These are phyloP conservation scores for Bolboschoenoplectus hybrid DNA, from an alignment of 202 grass and related monocot species.

Conservation along the genomic window DNA sequence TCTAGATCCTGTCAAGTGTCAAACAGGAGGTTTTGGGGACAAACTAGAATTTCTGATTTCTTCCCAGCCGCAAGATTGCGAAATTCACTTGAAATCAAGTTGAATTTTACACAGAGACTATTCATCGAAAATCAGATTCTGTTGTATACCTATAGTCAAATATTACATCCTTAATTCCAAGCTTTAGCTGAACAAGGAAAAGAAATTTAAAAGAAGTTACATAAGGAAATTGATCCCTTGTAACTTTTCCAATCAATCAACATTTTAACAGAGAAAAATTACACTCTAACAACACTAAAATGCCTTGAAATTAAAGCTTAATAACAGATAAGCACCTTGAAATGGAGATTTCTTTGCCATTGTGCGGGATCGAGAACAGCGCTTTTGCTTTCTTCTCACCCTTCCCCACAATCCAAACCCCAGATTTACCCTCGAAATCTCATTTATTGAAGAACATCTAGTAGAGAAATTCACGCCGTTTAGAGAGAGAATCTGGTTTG, in stretches of 20 bases:
- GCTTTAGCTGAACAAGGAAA: not conserved
- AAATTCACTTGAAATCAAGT: not conserved
- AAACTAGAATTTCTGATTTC: not conserved
- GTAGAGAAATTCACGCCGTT: conserved; percentile 39
- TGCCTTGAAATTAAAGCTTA: not conserved
- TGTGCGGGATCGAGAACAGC: not conserved
- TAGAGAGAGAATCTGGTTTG: conserved; percentile 26
- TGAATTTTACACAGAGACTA: not conserved
- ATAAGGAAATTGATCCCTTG: not conserved
- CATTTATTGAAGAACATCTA: conserved; percentile 42
- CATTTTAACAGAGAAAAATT: not conserved
- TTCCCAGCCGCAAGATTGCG: not conserved
- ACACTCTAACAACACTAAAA: not conserved
- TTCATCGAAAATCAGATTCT: not conserved
- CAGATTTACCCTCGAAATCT: conserved; percentile 34
- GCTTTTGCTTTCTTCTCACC: conserved; percentile 37
- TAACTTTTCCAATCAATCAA: not conserved
- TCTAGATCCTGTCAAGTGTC: not conserved
- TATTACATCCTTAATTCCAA: not conserved
- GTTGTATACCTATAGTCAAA: not conserved
- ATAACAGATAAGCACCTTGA: conserved; percentile 46
- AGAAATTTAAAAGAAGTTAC: not conserved
- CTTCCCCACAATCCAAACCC: not conserved
- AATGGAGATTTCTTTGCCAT: conserved; percentile 50
- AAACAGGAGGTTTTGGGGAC: not conserved